Evolutionary conservation across 192 early-diverging fungal species (phyloP).

Genomic region (Allomyces javanicus): DNA sequence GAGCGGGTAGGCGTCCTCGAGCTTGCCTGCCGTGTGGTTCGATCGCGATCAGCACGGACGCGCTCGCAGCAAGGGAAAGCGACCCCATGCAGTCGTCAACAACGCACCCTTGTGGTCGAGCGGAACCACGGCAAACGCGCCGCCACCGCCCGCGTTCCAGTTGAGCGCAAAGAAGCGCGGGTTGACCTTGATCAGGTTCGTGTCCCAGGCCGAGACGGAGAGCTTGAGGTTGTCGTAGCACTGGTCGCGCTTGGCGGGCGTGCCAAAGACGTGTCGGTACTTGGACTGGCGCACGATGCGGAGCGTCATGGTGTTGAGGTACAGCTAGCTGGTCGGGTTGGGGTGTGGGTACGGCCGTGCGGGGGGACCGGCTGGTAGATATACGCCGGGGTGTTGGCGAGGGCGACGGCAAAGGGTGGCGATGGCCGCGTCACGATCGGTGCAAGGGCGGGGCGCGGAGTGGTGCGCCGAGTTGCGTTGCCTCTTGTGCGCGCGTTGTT

Average conservation of each 20-base stretch:
- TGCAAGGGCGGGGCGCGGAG: not conserved
- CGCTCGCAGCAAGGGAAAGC: no score
- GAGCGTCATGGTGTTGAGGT: not conserved
- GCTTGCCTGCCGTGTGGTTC: conserved; percentile 43
- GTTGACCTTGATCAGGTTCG: conserved; percentile 88
- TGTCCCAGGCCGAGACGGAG: conserved; percentile 86
- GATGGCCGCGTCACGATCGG: not conserved
- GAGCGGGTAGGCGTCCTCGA: conserved; percentile 66
- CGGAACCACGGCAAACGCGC: conserved; percentile 91
- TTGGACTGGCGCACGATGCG: conserved; percentile 67
- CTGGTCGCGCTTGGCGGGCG: conserved; percentile 63
- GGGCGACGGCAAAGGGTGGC: not conserved
- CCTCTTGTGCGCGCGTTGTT: no score
- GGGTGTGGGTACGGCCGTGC: no score
- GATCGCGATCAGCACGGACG: not conserved
- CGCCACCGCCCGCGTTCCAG: conserved; percentile 72
- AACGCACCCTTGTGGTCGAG: conserved; percentile 37
- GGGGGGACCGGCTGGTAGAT: no score
- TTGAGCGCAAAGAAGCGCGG: conserved; percentile 59
- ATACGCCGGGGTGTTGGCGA: conserved; percentile 4
- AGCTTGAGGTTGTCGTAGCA: conserved; percentile 88
- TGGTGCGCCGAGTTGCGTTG: no score
- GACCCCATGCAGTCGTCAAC: no score
- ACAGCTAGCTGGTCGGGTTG: no score
- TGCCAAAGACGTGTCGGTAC: conserved; percentile 88